These are phyloP conservation scores for Beauveria medogensis DNA, from an alignment of 2,329 filamentous ascomycete genomes.

Conservation along the genomic window DNA sequence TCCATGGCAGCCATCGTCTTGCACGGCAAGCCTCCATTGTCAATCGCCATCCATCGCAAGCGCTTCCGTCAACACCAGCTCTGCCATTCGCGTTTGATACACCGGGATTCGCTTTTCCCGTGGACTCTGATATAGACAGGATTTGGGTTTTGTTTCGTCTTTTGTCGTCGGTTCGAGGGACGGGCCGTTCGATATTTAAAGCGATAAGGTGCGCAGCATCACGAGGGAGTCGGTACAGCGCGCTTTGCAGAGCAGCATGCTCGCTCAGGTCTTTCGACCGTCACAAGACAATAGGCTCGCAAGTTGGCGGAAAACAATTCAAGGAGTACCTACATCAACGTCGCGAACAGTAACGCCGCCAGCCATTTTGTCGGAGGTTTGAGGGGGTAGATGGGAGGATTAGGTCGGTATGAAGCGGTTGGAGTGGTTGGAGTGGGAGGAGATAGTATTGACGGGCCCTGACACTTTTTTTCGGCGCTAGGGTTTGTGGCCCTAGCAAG, in stretches of 20 bases:
- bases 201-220: slow-evolving; percentile 5
- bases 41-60: neutral
- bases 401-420: slow-evolving; percentile 24
- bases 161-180: neutral
- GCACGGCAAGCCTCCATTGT: neutral
- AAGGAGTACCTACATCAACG: slow-evolving; percentile 62
- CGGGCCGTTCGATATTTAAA: neutral
- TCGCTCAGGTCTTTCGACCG: neutral
- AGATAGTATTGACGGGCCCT: slow-evolving; percentile 13
- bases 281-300: neutral
- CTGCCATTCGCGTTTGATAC: slow-evolving; percentile 8
- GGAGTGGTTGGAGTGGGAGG: slow-evolving; percentile 18
- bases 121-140: neutral
- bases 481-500: slow-evolving; percentile 27
- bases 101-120: neutral
- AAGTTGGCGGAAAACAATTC: slow-evolving; percentile 15
- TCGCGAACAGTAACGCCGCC: slow-evolving; percentile 76
- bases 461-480: slow-evolving; percentile 20
- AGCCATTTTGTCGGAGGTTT: slow-evolving; percentile 62
- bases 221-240: slow-evolving; percentile 6
- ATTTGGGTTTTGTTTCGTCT: neutral
- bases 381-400: slow-evolving; percentile 18
- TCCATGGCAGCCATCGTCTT: neutral
- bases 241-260: neutral
- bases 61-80: neutral